These are phyloP conservation scores for Ophiostoma sp. DNA, from an alignment of 2,329 filamentous ascomycete species.

Conservation along the genomic window DNA sequence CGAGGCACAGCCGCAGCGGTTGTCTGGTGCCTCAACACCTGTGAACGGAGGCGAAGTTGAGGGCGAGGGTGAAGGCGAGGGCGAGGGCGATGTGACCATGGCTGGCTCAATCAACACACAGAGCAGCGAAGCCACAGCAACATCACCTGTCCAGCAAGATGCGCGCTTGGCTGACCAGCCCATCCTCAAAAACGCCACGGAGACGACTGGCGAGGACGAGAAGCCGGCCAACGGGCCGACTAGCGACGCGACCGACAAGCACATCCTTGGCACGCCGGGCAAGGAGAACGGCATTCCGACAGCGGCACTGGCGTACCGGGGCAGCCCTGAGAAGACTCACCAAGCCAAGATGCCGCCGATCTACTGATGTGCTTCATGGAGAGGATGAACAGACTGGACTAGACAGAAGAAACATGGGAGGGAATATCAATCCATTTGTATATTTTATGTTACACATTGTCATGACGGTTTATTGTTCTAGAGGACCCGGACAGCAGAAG, in stretches of 20 bases:
- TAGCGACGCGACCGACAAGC: neutral
- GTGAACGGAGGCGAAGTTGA: conserved; percentile 16
- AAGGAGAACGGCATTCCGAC: conserved; percentile 28
- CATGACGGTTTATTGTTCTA: neutral
- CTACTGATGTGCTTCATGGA: neutral
- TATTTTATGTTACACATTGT: neutral
- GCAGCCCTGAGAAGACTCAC: conserved; percentile 54
- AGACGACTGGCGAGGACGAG: neutral
- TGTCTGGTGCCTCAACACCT: conserved; percentile 22
- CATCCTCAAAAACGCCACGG: neutral
- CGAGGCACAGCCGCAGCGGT: conserved; percentile 7
- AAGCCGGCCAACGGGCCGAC: conserved; percentile 6
- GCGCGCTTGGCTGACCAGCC: neutral
- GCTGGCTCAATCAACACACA: conserved; percentile 16
- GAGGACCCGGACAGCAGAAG: neutral
- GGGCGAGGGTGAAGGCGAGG: conserved; percentile 14
- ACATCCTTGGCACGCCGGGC: conserved; percentile 19
- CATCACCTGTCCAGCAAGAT: conserved; percentile 14
- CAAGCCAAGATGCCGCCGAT: conserved; percentile 26
- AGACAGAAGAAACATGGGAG: neutral
- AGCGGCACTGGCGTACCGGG: conserved; percentile 51
- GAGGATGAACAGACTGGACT: conserved; percentile 3
- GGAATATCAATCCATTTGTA: neutral
- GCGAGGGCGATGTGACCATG: conserved; percentile 19
- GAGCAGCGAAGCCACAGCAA: conserved; percentile 23